Evolutionary conservation across 75 land plant genomes (phyloP).

Genomic region (Pinus albicaulis): DNA sequence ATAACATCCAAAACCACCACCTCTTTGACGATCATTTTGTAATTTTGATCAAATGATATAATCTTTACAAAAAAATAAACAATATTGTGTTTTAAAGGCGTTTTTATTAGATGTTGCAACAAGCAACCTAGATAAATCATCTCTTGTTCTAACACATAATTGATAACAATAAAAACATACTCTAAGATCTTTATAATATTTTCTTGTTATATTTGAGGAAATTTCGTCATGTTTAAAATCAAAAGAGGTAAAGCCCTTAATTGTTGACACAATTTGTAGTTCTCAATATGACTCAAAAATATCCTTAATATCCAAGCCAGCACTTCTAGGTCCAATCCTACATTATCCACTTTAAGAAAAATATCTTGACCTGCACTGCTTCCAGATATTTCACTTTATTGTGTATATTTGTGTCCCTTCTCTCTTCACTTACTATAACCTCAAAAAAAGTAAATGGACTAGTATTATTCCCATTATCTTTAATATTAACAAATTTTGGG

Average conservation of each 20-base stretch:
- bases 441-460: conserved; percentile 50
- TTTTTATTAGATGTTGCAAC: conserved; percentile 76
- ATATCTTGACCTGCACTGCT: conserved; percentile 91
- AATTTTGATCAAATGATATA: conserved; percentile 45
- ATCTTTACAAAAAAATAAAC: conserved; percentile 92
- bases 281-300: conserved; percentile 87
- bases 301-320: conserved; percentile 87
- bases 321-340: conserved; percentile 76
- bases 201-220: conserved; percentile 81
- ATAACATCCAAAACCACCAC: no score
- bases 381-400: conserved; percentile 82
- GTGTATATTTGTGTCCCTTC: conserved; percentile 56
- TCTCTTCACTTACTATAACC: conserved; percentile 26
- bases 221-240: conserved; percentile 81
- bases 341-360: conserved; percentile 80
- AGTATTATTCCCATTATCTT: conserved; percentile 33
- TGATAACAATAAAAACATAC: conserved; percentile 93
- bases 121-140: conserved; percentile 90
- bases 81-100: conserved; percentile 60
- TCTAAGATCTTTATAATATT: conserved; percentile 91
- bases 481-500: conserved; percentile 28
- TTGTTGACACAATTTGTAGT: conserved; percentile 90
- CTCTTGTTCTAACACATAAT: conserved; percentile 94
- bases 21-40: no score
- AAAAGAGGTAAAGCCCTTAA: conserved; percentile 88